Evolutionary conservation across 2,329 filamentous ascomycete genomes (phyloP).

Genomic region (Aspergillus pseudoglaucus): DNA sequence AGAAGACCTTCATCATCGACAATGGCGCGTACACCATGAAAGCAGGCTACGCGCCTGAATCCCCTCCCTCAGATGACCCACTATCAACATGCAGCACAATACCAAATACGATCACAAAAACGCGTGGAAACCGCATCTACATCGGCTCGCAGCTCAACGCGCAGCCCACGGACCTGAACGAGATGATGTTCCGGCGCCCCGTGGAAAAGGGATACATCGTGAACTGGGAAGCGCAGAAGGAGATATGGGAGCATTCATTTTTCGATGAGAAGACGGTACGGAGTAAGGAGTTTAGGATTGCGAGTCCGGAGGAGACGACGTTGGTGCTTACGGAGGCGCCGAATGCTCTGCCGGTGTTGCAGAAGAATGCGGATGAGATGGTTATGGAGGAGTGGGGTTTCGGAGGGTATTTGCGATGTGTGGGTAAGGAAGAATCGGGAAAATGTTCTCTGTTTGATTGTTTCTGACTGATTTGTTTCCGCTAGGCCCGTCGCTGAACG

Average conservation of each 20-base stretch:
- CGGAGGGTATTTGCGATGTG: constrained; percentile 69
- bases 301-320: constrained; percentile 71
- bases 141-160: constrained; percentile 67
- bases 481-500: constrained; percentile 66
- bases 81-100: constrained; percentile 57
- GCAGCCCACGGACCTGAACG: constrained; percentile 79
- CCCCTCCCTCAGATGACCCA: constrained; percentile 23
- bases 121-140: constrained; percentile 71
- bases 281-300: constrained; percentile 33
- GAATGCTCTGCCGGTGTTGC: constrained; percentile 71
- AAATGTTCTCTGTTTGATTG: neutral
- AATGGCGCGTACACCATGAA: constrained; percentile 92
- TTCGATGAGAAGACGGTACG: constrained; percentile 62
- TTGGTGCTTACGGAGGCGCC: constrained; percentile 79
- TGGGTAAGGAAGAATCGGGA: constrained; percentile 48
- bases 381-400: constrained; percentile 98
- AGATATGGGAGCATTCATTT: constrained; percentile 90
- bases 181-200: constrained; percentile 77
- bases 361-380: constrained; percentile 90
- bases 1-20: constrained; percentile 76
- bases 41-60: constrained; percentile 63
- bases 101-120: constrained; percentile 83
- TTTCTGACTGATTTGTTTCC: neutral
- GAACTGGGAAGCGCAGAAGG: constrained; percentile 93
- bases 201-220: constrained; percentile 94